phyloP scores from a whole-genome alignment of 2,329 filamentous ascomycete species.

The Pseudocercospora ulei region DNA sequence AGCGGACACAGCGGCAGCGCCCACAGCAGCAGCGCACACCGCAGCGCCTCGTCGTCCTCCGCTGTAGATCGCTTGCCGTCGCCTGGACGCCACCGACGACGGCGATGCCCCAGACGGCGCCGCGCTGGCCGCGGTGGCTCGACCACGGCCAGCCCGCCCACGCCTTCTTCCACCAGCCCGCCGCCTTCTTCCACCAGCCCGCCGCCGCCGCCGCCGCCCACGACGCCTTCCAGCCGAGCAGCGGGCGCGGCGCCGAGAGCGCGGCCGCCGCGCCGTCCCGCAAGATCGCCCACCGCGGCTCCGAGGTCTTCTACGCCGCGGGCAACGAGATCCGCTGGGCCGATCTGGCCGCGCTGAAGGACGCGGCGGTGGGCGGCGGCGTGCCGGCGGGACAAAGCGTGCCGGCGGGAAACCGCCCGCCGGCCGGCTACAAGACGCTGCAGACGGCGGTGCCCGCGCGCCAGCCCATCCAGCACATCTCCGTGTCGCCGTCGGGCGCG shows the following conservation, averaged over 20 bases:
- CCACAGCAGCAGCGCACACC: too few species aligned
- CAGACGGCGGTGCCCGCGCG: conserved; percentile 57
- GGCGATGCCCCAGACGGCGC: conserved; percentile 73
- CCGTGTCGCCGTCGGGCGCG: conserved; percentile 70
- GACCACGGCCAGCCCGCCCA: conserved; percentile 66
- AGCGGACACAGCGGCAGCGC: too few species aligned
- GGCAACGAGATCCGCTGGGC: conserved; percentile 89
- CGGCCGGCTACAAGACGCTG: conserved; percentile 40
- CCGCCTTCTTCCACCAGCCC: too few species aligned
- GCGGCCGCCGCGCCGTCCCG: conserved; percentile 39
- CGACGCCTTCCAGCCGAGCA: too few species aligned
- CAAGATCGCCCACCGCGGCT: conserved; percentile 70
- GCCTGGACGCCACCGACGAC: background rate
- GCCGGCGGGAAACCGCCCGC: conserved; percentile 7
- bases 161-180: too few species aligned
- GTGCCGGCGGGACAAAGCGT: conserved; percentile 12
- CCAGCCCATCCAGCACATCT: conserved; percentile 72
- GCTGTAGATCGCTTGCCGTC: too few species aligned
- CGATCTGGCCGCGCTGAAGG: conserved; percentile 71
- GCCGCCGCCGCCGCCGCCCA: too few species aligned
- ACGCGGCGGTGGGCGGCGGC: conserved; percentile 28
- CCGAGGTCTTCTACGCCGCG: conserved; percentile 78
- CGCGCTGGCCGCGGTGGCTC: conserved; percentile 81
- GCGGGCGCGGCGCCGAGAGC: too few species aligned
- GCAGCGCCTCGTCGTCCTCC: too few species aligned